These are phyloP conservation scores for Candida michaelii DNA, from an alignment of 805 yeast genomes.

Conservation along the genomic window DNA sequence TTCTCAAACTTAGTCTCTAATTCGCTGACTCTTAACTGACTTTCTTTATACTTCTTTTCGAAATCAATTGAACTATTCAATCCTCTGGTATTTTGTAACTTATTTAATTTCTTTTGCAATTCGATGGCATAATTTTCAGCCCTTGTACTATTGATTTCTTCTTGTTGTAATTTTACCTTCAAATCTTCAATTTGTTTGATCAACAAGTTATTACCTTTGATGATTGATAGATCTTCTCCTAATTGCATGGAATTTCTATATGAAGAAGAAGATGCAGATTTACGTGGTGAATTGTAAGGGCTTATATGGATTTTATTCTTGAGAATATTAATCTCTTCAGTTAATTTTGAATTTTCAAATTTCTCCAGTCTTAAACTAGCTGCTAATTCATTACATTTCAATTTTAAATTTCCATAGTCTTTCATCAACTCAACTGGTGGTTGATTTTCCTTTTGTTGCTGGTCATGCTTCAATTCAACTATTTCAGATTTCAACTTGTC, in stretches of 20 bases:
- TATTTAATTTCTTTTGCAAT: constrained; percentile 42
- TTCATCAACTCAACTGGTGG: constrained; percentile 33
- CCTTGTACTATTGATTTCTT: constrained; percentile 49
- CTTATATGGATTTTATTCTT: constrained; percentile 47
- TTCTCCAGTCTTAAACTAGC: constrained; percentile 49
- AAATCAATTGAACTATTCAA: constrained; percentile 32
- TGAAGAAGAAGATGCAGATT: constrained; percentile 14
- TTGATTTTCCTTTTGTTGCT: constrained; percentile 35
- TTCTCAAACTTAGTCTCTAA: constrained; percentile 31
- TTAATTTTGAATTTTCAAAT: constrained; percentile 44
- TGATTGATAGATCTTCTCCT: constrained; percentile 28
- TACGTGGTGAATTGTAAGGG: constrained; percentile 27
- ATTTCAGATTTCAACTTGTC: constrained; percentile 20
- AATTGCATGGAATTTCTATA: constrained; percentile 33
- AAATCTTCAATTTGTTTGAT: constrained; percentile 49
- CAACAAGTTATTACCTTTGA: constrained; percentile 18
- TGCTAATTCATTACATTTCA: constrained; percentile 52
- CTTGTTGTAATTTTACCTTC: constrained; percentile 49
- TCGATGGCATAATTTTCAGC: constrained; percentile 52
- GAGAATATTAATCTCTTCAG: constrained; percentile 57
- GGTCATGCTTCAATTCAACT: constrained; percentile 17
- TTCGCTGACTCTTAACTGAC: constrained; percentile 32
- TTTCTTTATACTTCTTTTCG: constrained; percentile 35
- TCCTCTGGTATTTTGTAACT: constrained; percentile 42
- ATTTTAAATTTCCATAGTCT: constrained; percentile 49